Conservation (phyloP, 306 rosid genomes). For the Quercus aquifolioides region DNA sequence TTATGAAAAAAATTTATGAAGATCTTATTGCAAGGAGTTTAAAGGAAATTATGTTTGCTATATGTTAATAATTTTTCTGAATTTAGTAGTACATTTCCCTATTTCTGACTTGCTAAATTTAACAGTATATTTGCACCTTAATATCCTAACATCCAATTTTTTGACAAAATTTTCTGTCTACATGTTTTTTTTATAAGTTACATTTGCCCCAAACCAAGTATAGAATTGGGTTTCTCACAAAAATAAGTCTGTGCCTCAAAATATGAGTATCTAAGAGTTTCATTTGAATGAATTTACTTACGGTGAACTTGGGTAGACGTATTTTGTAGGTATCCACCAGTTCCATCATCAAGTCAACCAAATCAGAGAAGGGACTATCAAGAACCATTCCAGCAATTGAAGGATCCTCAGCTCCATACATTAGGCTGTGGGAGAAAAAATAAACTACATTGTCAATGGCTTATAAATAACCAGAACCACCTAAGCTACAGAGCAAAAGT, state of each 20-base stretch:
- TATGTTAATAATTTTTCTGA: not conserved
- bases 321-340: constrained; percentile 79
- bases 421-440: constrained; percentile 61
- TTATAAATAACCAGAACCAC: constrained; percentile 19
- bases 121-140: not conserved
- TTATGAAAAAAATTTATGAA: not conserved
- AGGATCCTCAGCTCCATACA: constrained; percentile 98
- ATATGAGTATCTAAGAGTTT: not conserved
- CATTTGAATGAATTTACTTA: constrained; percentile 36
- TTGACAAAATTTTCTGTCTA: not conserved
- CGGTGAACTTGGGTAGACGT: constrained; percentile 92
- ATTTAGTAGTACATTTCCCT: not conserved
- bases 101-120: not conserved
- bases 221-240: not conserved
- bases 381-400: constrained; percentile 97
- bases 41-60: not conserved
- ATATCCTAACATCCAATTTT: not conserved
- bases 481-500: not conserved
- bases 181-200: not conserved
- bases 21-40: not conserved
- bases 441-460: constrained; percentile 25
- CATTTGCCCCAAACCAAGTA: not conserved
- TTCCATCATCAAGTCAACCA: constrained; percentile 99
- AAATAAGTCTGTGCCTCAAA: not conserved
- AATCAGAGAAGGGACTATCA: constrained; percentile 94